A percentile compares a stretch with the other conserved stretches of the same genome.
phyloP scores from a whole-genome alignment of 208 protist genomes.

The Leishmania arabica region DNA sequence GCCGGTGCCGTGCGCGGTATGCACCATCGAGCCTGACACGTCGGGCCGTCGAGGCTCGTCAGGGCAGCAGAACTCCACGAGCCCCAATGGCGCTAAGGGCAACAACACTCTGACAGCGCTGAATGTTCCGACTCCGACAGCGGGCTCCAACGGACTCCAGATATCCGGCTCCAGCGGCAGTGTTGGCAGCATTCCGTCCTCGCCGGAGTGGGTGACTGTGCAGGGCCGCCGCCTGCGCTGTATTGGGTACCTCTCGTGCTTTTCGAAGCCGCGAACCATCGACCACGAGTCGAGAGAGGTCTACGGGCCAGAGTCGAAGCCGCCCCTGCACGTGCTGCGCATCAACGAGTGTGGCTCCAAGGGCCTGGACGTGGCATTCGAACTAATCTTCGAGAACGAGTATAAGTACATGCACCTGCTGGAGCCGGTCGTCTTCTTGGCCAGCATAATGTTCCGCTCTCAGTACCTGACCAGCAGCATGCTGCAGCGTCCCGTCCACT shows the following conservation, averaged over 20 bases:
- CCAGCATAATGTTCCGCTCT: conserved; percentile 80
- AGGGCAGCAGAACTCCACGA: not conserved
- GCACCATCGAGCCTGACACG: conserved; percentile 71
- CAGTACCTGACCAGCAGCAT: conserved; percentile 85
- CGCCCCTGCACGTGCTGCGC: conserved; percentile 15
- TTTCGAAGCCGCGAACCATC: conserved; percentile 25
- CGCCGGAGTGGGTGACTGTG: conserved; percentile 45
- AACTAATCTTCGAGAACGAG: conserved; percentile 71
- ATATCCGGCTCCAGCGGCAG: not conserved
- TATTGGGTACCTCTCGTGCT: conserved; percentile 64
- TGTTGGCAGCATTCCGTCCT: not conserved
- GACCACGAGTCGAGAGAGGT: conserved; percentile 1
- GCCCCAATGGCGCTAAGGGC: conserved; percentile 11
- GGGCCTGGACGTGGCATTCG: conserved; percentile 60
- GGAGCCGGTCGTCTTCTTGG: conserved; percentile 75
- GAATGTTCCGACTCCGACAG: conserved; percentile 6
- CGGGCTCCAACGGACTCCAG: conserved; percentile 4
- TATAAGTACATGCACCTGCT: conserved; percentile 53
- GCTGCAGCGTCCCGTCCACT: conserved; percentile 52
- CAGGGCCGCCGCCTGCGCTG: conserved; percentile 62
- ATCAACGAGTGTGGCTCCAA: conserved; percentile 21
- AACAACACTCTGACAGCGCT: conserved; percentile 8
- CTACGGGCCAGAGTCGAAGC: conserved; percentile 6
- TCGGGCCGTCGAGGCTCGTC: conserved; percentile 24
- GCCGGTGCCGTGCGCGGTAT: conserved; percentile 80